Percentiles rank a stretch among this genome's conserved stretches.
phyloP scores from a whole-genome alignment of 2,329 filamentous ascomycete species.

The Coniochaeta sp. region DNA sequence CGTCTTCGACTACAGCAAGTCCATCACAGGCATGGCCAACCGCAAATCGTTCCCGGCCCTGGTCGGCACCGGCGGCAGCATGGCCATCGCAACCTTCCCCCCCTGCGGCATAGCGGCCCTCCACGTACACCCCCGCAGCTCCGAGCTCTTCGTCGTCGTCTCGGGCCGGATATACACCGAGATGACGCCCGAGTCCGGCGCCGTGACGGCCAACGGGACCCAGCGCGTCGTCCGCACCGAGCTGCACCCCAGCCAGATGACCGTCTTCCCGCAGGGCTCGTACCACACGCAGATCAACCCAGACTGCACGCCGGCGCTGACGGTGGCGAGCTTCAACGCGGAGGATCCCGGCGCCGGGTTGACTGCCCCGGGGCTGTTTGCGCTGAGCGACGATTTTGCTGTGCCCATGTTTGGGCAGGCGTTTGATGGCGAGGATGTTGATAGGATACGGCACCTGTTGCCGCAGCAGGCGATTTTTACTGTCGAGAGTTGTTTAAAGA shows the following conservation, averaged over 20 bases:
- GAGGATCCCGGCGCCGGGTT: constrained; percentile 32
- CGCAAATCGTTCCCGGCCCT: constrained; percentile 50
- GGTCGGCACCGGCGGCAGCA: constrained; percentile 27
- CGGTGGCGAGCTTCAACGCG: constrained; percentile 33
- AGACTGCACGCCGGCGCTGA: constrained; percentile 25
- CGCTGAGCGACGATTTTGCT: constrained; percentile 27
- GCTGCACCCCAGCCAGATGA: constrained; percentile 4
- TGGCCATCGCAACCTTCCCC: constrained; percentile 3
- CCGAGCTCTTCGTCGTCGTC: constrained; percentile 7
- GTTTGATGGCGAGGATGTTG: constrained; percentile 31
- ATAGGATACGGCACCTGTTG: constrained; percentile 31
- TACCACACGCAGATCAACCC: constrained; percentile 21
- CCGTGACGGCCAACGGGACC: constrained; percentile 2
- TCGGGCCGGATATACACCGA: constrained; percentile 5
- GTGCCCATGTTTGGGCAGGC: constrained; percentile 24
- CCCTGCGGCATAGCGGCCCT: constrained; percentile 12
- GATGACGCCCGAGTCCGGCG: constrained; percentile 7
- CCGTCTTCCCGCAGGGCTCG: constrained; percentile 8
- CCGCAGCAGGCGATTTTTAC: constrained; percentile 43
- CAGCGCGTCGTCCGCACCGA: constrained; percentile 19
- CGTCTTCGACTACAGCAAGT: constrained; percentile 38
- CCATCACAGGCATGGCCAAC: constrained; percentile 39
- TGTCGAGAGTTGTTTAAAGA: constrained; percentile 44
- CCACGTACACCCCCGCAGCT: constrained; percentile 9
- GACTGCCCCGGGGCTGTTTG: constrained; percentile 32